Base-by-base conservation (phyloP, 2,329 filamentous ascomycete genomes). In the Fusarium tricinctum region DNA sequence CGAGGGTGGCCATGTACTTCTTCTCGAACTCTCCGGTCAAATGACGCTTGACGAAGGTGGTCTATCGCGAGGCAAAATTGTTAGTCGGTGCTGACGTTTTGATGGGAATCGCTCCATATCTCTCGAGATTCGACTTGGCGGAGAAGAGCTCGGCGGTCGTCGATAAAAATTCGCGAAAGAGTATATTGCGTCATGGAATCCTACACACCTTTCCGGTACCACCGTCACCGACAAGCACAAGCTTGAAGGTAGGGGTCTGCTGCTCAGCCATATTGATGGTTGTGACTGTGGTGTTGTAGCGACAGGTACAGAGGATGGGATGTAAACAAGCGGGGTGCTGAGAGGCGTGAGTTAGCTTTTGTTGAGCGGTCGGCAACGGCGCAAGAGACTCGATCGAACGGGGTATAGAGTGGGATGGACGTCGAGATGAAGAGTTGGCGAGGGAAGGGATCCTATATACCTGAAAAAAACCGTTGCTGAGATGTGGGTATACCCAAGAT, bases 21-120 rank as follows among this genome's bases (percentile, higher is more conserved):
- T 99, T 99, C 87, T 99, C 96, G 81, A 99, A 99, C 83, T 99
- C 96, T 82, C 96, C 96, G 80, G 96, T 99, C 90, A 98, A 89
- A 86, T 99, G 96, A 81, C 96, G 96, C 92, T 99, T 99, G 88
- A 99, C 96, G 84, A 99, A 99, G 81, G 96, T 99, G 82, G 96
- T 99, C 96, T 99, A 80, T 61, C 47, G 51, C 43, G n/a, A 17
- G 30, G 42, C 55, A 32, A 40, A 28, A 49, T 57, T 70, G 70
- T 69, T 64, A 73, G 70, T 69, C 50, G 58, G 52, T 44, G 52
- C 47, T 66, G 63, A 49, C 42, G 46, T 50, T 49, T 22, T 55
- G 33, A 45, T 53, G 43, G 28, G 43, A 40, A 28, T 53, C 63
- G 61, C 60, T 63, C 46, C 56, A 56, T 59, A 49, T 51, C 54